Base-by-base conservation (phyloP, 2,329 filamentous ascomycete species). In the Zasmidium cellare region DNA sequence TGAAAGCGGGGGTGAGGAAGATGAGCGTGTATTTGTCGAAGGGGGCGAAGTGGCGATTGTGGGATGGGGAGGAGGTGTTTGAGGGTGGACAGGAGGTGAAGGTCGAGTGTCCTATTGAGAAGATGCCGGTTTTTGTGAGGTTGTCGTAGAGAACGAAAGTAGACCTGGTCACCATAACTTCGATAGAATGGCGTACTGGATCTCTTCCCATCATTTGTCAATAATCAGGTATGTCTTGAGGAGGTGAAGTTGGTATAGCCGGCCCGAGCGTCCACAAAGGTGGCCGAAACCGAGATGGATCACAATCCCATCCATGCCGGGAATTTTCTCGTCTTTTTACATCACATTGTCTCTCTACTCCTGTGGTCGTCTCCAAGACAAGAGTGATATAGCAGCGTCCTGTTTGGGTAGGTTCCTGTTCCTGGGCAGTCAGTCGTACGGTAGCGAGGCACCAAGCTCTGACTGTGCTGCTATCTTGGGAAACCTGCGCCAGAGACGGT, bases 21-120 rank as follows among this genome's bases (percentile, higher is more conserved):
- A 74, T 75, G 5, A 73, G 69, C 5, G 79, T 82, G 0, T 87
- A 87, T 66, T 69, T 87, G 22, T 84, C 85, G 0, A 62, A 56
- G 9, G 79, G 78, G 3, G 69, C 68, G 3, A 72, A 63, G n/a
- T 84, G 81, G 81, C 76, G 71, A 53, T 61, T 71, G 6, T 76
- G 76, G 61, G 73, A 73, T 47, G 68, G 69, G 1, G 66, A 72
- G 2, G 58, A 68, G 22, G 56, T 63, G 1, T 72, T 62, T 28
- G 55, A 63, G 16, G 63, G 63, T 16, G 63, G 61, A 2, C 35
- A 51, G n/a, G 53, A 59, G 20, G 52, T 61, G n/a, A 54, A 59
- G 23, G 61, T 59, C 6, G 56, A 60, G 16, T 60, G 57, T 54
- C 61, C 63, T 9, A 62, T 65, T 46, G 61, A 62, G 23, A 46